phyloP scores from a whole-genome alignment of 2,329 filamentous ascomycete genomes.

The Endothia cerciana region DNA sequence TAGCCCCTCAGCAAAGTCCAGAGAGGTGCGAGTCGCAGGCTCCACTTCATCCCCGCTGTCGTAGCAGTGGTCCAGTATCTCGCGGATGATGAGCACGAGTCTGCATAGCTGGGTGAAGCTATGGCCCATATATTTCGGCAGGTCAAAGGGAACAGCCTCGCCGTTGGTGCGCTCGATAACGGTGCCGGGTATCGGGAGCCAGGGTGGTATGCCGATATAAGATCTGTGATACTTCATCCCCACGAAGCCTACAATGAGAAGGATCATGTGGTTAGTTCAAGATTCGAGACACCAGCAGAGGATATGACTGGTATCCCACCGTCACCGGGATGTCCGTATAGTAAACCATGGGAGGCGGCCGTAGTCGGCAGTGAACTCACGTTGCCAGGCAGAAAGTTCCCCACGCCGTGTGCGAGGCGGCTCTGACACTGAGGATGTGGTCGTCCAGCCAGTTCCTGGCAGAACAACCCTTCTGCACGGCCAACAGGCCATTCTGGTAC shows the following conservation, averaged over 20 bases:
- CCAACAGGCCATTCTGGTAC: constrained; percentile 22
- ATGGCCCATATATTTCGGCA: constrained; percentile 30
- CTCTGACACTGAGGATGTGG: constrained; percentile 20
- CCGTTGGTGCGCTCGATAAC: constrained; percentile 12
- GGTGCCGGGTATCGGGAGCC: constrained; percentile 25
- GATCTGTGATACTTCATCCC: constrained; percentile 21
- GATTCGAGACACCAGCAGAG: neutral
- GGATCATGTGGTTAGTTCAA: neutral
- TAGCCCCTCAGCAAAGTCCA: constrained; percentile 27
- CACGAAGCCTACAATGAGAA: constrained; percentile 14
- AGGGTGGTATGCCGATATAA: constrained; percentile 12
- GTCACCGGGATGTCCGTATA: no score
- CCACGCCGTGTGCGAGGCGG: constrained; percentile 27
- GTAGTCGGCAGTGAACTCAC: constrained; percentile 9
- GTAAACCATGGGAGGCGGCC: rapidly evolving
- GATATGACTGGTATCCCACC: neutral
- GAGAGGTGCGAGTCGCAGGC: constrained; percentile 19
- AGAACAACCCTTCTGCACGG: constrained; percentile 10
- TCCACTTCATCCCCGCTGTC: constrained; percentile 24
- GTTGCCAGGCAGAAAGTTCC: constrained; percentile 26
- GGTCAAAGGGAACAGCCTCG: constrained; percentile 17
- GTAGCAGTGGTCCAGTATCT: constrained; percentile 25
- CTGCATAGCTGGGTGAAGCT: constrained; percentile 30
- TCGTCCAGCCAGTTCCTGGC: constrained; percentile 27
- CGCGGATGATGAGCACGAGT: constrained; percentile 28